Evolutionary conservation across 768 basidiomycete species (phyloP), one percentile per base, ranked within the genome.

Genomic region (Auriculariales sp.): DNA sequence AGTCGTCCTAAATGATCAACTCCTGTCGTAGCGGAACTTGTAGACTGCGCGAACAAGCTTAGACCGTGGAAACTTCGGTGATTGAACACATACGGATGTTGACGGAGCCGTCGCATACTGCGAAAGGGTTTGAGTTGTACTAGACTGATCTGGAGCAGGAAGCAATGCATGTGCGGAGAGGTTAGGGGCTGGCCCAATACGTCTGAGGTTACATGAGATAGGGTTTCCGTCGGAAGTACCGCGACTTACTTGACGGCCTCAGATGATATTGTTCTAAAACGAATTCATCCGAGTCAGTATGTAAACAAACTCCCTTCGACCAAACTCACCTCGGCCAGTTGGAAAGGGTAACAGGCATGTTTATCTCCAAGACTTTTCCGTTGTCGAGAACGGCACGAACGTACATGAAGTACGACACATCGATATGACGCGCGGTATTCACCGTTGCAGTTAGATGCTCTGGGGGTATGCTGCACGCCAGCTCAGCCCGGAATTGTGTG

Each of bases 391-490:
- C 71, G 1, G 88, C 89, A 62, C 79, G 86, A 49, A 91, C 80
- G 29, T 70, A 71, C 35, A 93, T 68, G 45, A 75, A 72, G 63
- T 93, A 94, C 0, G 77, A 82, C 44, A 94, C 81, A 58, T 93
- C 89, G 49, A 94, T 83, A 59, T 89, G 82, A 52, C 86, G 68
- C 11, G 87, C 91, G 9, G 83, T 74, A 50, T 80, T 87, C 55
- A 92, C 68, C 9, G 90, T 83, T 25, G 87, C 81, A 6, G 86
- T 81, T 11, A 83, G 83, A 56, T 90, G 85, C 24, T 78, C 77
- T 6, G 73, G 68, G 0, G 83, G 79, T 28, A 95, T 72, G 56
- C 72, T 68, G 55, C 83, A 83, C 7, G 67, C 71, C 39, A 93
- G 67, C 59, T 94, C 91, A 3, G 79, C 77, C 50, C 75, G 78